Evolutionary conservation across 331 rosid species (phyloP), one percentile per base, ranked within the genome.

Genomic region (Quercus lobata): DNA sequence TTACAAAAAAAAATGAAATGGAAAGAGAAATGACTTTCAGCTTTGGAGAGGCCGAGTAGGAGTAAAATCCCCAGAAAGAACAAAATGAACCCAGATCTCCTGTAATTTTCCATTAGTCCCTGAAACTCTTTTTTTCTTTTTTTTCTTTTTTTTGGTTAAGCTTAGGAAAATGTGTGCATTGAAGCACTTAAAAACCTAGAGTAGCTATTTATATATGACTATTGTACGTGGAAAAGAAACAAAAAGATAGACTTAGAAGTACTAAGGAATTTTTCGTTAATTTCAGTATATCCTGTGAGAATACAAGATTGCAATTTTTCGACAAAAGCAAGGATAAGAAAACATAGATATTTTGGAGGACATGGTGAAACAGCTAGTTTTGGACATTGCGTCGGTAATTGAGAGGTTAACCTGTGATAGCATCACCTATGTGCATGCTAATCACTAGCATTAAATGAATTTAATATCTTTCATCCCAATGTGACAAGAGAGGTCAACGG

Each of bases 51-150:
- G 22, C 60, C 71, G 73, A 68, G 62, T 8, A 82, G 83, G 71
- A 86, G 79, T 76, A 62, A 37, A 10, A 76, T 44, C 69, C 75
- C 89, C 80, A 79, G 29, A 52, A 63, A 76, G 69, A 72, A 60
- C 41, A 78, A 75, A 54, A 71, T 30, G 57, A 76, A 37, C 16
- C 72, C 62, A 37, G 37, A n/a, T 62, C 72, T 71, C 34, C 15
- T 44, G 44, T 22, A 57, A 16, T 18, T 72, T 30, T 75, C 75
- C 78, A 35, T 65, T 16, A 29, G 52, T 71, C 10, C 49, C 21
- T 21, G 15, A 77, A 22, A 61, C 12, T 54, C 1, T 9, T 7
- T 7, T 37, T 1, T 35, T 37, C 1, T 22, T 22, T 22, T 37
- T 37, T 7, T 37, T 55, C 54, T 16, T 29, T 61, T 29, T 37